A percentile compares a stretch with the other conserved stretches of the same genome.
Evolutionary conservation across 768 basidiomycete species (phyloP).

Genomic region (Pulveroboletus frians): DNA sequence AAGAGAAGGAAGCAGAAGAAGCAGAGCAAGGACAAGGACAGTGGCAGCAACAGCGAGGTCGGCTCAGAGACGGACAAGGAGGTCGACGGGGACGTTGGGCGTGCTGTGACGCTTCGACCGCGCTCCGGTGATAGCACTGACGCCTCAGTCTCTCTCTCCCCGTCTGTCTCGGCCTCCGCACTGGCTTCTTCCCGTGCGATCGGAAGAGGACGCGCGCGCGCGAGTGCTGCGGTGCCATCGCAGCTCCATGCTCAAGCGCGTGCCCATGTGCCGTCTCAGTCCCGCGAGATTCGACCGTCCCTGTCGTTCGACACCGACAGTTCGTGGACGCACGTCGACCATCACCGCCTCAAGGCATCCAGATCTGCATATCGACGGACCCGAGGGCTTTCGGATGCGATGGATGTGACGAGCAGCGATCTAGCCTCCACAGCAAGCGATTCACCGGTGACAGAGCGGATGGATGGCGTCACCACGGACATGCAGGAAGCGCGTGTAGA

Average conservation of each 20-base stretch:
- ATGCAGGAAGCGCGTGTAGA: slow-evolving; percentile 23
- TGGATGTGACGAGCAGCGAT: slow-evolving; percentile 44
- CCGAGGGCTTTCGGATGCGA: slow-evolving; percentile 20
- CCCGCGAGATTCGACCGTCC: slow-evolving; percentile 13
- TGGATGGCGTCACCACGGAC: slow-evolving; percentile 31
- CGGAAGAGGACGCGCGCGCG: slow-evolving; percentile 2
- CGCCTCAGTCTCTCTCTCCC: slow-evolving; percentile 6
- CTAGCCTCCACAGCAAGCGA: slow-evolving; percentile 48
- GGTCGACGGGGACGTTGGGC: not conserved
- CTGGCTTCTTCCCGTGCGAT: not conserved
- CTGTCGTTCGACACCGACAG: slow-evolving; percentile 45
- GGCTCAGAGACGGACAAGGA: slow-evolving; percentile 14
- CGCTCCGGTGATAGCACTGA: slow-evolving; percentile 17
- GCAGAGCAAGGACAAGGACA: not conserved
- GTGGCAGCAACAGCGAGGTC: not conserved
- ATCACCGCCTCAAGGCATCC: slow-evolving; percentile 26
- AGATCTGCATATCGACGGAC: slow-evolving; percentile 5
- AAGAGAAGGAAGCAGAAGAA: slow-evolving; percentile 36
- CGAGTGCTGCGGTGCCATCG: slow-evolving; percentile 5
- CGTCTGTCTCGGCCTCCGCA: not conserved
- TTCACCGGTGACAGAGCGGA: slow-evolving; percentile 33
- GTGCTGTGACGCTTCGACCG: not conserved
- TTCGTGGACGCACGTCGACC: slow-evolving; percentile 70
- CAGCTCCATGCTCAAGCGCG: slow-evolving; percentile 21
- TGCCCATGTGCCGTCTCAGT: slow-evolving; percentile 6